These are phyloP conservation scores for Prunus armeniaca DNA, from an alignment of 306 rosid species.

Conservation along the genomic window DNA sequence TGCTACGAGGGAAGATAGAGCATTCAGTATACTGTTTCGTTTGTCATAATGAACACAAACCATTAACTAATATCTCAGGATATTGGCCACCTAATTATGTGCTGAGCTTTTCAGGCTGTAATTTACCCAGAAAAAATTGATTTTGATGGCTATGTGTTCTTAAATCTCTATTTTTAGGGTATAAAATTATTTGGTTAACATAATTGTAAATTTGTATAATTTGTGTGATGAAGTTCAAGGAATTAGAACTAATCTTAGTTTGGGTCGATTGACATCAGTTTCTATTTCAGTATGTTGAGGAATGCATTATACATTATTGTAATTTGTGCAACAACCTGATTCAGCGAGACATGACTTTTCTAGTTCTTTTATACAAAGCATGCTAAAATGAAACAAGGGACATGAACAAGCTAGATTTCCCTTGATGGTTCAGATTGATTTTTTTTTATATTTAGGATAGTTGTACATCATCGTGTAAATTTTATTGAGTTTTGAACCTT, in stretches of 20 bases:
- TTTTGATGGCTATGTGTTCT: neutral
- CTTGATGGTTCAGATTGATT: neutral
- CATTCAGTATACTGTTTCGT: neutral
- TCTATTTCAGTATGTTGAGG: neutral
- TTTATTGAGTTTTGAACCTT: neutral
- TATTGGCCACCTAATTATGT: neutral
- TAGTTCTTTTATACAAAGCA: neutral
- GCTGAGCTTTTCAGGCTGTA: neutral
- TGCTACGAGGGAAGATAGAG: neutral
- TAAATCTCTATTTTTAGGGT: neutral
- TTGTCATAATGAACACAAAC: neutral
- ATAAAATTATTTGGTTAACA: neutral
- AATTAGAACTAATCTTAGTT: neutral
- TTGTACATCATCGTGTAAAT: neutral
- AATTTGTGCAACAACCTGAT: neutral
- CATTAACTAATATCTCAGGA: neutral
- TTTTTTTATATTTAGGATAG: neutral
- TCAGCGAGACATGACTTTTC: neutral
- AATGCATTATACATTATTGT: neutral
- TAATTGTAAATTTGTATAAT: neutral
- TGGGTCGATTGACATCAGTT: neutral
- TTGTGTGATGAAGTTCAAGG: neutral
- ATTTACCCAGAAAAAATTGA: neutral
- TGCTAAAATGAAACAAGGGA: neutral
- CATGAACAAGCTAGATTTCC: neutral